Evolutionary conservation across 225 moss, liverwort and hornwort species (phyloP).

Genomic region (Antitrichia curtipendula): DNA sequence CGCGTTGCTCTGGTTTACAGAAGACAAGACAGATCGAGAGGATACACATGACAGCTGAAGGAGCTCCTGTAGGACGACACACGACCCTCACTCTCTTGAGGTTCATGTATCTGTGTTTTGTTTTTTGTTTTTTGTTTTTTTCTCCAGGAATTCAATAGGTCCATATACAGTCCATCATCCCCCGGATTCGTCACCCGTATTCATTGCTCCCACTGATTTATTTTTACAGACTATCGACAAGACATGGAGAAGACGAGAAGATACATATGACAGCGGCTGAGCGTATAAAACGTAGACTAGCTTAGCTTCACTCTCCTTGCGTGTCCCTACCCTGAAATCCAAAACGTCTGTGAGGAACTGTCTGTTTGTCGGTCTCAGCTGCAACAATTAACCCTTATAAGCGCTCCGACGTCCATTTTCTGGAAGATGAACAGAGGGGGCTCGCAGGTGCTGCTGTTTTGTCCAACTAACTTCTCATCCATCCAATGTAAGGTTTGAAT

Average conservation of each 20-base stretch:
- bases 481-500: no score
- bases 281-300: neutral
- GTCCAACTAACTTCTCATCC: no score
- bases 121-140: no score
- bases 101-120: no score
- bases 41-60: neutral
- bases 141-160: neutral
- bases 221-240: neutral
- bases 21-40: neutral
- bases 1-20: neutral
- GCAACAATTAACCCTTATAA: no score
- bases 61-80: neutral
- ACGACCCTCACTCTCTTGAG: neutral
- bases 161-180: neutral
- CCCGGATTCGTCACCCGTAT: neutral
- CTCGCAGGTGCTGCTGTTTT: no score
- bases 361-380: neutral
- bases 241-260: neutral
- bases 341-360: neutral
- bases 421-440: no score
- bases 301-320: neutral
- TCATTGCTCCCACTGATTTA: neutral
- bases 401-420: no score
- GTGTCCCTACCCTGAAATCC: no score
- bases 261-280: neutral